Conservation (phyloP, 2,329 filamentous ascomycete genomes). For the Aspergillus carbonarius region DNA sequence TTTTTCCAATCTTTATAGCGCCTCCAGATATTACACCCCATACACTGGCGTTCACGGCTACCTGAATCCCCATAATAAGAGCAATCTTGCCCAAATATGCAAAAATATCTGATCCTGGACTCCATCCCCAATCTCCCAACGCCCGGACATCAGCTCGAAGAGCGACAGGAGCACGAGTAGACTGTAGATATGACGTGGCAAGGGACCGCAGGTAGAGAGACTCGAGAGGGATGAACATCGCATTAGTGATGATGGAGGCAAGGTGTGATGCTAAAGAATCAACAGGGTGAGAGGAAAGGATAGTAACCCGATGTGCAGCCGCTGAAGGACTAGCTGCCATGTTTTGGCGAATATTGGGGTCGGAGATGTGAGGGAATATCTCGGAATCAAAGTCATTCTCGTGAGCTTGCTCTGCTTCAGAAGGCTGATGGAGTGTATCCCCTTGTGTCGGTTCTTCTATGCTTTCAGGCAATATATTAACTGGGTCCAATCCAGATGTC, state of each 20-base stretch:
- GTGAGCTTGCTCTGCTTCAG: slow-evolving; percentile 13
- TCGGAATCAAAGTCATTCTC: slow-evolving; percentile 17
- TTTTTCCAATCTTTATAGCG: slow-evolving; percentile 41
- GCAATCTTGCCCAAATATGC: slow-evolving; percentile 38
- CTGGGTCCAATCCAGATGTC: slow-evolving; percentile 10
- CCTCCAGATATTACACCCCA: slow-evolving; percentile 40
- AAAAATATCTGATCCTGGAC: slow-evolving; percentile 28
- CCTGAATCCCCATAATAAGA: slow-evolving; percentile 39
- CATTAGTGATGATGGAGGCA: slow-evolving; percentile 36
- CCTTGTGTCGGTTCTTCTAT: slow-evolving; percentile 31
- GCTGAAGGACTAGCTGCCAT: slow-evolving; percentile 9
- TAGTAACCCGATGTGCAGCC: slow-evolving; percentile 40
- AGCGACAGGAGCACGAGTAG: slow-evolving; percentile 22
- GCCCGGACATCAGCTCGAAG: slow-evolving; percentile 32
- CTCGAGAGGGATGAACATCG: slow-evolving; percentile 43
- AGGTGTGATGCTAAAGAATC: slow-evolving; percentile 45
- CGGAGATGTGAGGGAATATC: slow-evolving; percentile 18
- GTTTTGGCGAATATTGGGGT: slow-evolving; percentile 18
- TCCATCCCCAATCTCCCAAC: slow-evolving; percentile 37
- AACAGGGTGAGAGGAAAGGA: slow-evolving; percentile 43
- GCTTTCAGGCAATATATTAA: slow-evolving; percentile 32
- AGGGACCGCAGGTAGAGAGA: slow-evolving; percentile 42
- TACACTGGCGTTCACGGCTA: slow-evolving; percentile 36
- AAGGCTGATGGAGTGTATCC: slow-evolving; percentile 16
- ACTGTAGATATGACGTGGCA: slow-evolving; percentile 37